Conservation (phyloP, 2,329 filamentous ascomycete genomes). For the Monilinia aucupariae region DNA sequence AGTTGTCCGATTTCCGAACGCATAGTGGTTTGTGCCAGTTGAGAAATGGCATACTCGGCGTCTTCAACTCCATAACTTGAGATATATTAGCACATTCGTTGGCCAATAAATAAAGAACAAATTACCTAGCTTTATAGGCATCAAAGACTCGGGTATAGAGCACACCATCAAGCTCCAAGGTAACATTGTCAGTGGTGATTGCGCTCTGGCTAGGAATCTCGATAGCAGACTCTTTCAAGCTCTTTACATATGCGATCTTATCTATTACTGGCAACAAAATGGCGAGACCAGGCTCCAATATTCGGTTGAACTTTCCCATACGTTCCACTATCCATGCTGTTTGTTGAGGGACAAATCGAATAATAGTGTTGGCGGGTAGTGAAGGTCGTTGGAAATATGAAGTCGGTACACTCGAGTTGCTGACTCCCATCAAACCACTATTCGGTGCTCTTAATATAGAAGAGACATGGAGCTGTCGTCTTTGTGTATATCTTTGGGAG, state of each 20-base stretch:
- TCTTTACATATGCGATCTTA: constrained; percentile 96
- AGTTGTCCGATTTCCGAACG: constrained; percentile 96
- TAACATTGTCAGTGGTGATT: constrained; percentile 98
- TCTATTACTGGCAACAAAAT: constrained; percentile 87
- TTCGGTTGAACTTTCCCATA: constrained; percentile 96
- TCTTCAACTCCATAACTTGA: constrained; percentile 93
- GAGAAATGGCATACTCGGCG: constrained; percentile 96
- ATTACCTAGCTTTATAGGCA: constrained; percentile 91
- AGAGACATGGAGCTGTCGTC: constrained; percentile 30
- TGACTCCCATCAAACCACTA: constrained; percentile 30
- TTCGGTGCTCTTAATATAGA: constrained; percentile 28
- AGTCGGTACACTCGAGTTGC: constrained; percentile 45
- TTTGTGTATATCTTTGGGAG: constrained; percentile 23
- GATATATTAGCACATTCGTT: neutral
- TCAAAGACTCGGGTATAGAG: constrained; percentile 95
- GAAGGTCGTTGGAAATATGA: constrained; percentile 74
- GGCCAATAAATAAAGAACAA: constrained; percentile 16
- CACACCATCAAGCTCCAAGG: constrained; percentile 90
- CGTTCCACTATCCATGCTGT: constrained; percentile 99
- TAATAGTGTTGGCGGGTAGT: constrained; percentile 85
- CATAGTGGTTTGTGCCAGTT: constrained; percentile 98
- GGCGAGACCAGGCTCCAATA: constrained; percentile 85
- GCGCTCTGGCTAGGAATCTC: constrained; percentile 97
- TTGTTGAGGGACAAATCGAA: constrained; percentile 98
- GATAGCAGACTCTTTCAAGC: constrained; percentile 89